phyloP scores from a whole-genome alignment of 1,139 yeast species.

The Arxiozyma bovina region DNA sequence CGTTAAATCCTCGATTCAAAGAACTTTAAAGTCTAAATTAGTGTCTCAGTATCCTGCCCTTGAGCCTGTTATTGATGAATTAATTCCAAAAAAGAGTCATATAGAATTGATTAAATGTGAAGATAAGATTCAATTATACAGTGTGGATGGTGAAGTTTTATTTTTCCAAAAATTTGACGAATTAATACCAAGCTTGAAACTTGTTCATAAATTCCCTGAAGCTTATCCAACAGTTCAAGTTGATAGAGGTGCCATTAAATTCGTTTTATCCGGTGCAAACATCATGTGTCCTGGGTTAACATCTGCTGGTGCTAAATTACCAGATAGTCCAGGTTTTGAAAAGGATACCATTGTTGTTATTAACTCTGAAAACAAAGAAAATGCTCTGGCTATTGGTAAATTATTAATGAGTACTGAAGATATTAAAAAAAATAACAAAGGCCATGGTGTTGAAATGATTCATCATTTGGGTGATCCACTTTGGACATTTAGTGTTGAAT shows the following conservation, averaged over 20 bases:
- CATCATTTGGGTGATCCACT: conserved; percentile 88
- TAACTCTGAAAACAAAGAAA: conserved; percentile 88
- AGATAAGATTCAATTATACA: conserved; percentile 73
- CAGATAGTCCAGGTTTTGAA: conserved; percentile 55
- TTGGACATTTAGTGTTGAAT: conserved; percentile 49
- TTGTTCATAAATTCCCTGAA: conserved; percentile 76
- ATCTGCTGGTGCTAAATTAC: conserved; percentile 78
- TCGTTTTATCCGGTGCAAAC: conserved; percentile 88
- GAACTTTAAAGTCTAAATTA: conserved; percentile 68
- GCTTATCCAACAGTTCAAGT: conserved; percentile 83
- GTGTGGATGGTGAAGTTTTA: conserved; percentile 64
- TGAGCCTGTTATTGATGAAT: conserved; percentile 67
- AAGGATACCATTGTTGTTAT: conserved; percentile 67
- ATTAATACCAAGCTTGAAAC: conserved; percentile 62
- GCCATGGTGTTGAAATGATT: conserved; percentile 79
- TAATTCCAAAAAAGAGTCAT: conserved; percentile 89
- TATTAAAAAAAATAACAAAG: conserved; percentile 74
- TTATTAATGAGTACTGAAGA: conserved; percentile 85
- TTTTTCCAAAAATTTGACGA: conserved; percentile 82
- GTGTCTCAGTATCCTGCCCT: conserved; percentile 63
- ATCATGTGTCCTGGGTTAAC: conserved; percentile 98
- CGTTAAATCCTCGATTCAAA: conserved; percentile 84
- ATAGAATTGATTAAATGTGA: conserved; percentile 78
- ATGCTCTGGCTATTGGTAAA: conserved; percentile 83
- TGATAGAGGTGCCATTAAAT: conserved; percentile 94